Percentiles rank a stretch among this genome's conserved stretches.
Evolutionary conservation across 179 eudicot genomes (phyloP).

Genomic region (Actinidia polygama): DNA sequence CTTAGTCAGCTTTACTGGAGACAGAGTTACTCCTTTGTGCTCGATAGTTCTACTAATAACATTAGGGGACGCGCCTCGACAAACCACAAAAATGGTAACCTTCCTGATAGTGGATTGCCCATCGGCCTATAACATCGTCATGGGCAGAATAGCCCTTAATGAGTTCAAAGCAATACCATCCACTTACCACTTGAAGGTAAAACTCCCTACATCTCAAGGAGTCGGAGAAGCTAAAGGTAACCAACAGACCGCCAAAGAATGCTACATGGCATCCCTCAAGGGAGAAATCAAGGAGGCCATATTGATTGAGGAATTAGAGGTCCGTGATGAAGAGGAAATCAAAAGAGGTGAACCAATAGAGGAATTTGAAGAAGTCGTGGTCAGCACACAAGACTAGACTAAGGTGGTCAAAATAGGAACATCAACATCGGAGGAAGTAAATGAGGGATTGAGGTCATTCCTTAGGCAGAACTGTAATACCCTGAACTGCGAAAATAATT

Average conservation of each 20-base stretch:
- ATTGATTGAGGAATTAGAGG: neutral
- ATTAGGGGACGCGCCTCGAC: no score
- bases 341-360: neutral
- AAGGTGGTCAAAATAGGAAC: neutral
- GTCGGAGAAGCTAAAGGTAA: neutral
- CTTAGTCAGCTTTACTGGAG: no score
- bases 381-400: no score
- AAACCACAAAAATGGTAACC: no score
- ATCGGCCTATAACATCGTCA: no score
- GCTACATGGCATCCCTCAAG: neutral
- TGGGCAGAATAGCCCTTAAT: neutral
- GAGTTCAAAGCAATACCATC: neutral
- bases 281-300: neutral
- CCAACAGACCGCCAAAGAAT: neutral
- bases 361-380: neutral
- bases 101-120: no score
- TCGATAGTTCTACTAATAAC: no score
- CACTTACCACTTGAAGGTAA: neutral
- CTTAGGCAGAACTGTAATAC: no score
- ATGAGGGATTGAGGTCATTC: no score
- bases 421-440: accelerated
- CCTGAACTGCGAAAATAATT: no score
- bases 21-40: no score
- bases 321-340: neutral
- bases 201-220: neutral